A percentile compares a stretch with the other conserved stretches of the same genome.
Evolutionary conservation across 2,329 filamentous ascomycete species (phyloP).

Genomic region (Trichoderma cornu-damae): DNA sequence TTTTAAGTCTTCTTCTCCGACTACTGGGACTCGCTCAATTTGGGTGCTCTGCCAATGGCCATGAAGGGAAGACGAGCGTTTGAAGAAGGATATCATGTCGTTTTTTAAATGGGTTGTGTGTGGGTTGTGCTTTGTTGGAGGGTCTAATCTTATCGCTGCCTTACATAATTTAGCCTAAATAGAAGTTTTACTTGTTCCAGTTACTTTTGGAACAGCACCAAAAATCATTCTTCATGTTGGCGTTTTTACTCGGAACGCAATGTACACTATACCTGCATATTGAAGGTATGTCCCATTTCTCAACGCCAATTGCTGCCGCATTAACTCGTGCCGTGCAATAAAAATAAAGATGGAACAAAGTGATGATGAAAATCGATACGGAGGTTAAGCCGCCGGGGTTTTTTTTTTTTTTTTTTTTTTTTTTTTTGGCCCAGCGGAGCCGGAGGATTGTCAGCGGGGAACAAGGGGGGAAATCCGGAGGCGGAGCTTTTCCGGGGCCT

Average conservation of each 20-base stretch:
- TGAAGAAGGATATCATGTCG: neutral
- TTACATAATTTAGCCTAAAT: constrained; percentile 2
- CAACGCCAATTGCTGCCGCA: too few species aligned
- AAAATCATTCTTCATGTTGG: too few species aligned
- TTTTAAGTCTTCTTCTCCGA: too few species aligned
- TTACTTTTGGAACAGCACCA: too few species aligned
- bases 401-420: too few species aligned
- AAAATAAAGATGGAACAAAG: too few species aligned
- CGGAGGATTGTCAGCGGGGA: neutral
- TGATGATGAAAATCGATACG: too few species aligned
- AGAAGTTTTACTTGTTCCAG: neutral
- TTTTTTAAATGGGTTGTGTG: too few species aligned
- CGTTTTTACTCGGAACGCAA: neutral
- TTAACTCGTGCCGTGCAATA: too few species aligned
- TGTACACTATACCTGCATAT: neutral
- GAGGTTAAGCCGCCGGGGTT: too few species aligned
- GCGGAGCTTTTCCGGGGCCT: neutral
- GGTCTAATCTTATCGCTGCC: neutral
- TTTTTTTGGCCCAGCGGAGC: too few species aligned
- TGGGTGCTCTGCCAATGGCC: neutral
- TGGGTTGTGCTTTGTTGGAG: neutral
- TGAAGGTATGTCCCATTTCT: too few species aligned
- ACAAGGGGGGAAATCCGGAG: neutral
- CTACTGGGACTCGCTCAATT: neutral
- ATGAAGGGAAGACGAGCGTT: neutral